These are phyloP conservation scores for Dictyostelium firmibasis DNA, from an alignment of 78 protist genomes.

Conservation along the genomic window DNA sequence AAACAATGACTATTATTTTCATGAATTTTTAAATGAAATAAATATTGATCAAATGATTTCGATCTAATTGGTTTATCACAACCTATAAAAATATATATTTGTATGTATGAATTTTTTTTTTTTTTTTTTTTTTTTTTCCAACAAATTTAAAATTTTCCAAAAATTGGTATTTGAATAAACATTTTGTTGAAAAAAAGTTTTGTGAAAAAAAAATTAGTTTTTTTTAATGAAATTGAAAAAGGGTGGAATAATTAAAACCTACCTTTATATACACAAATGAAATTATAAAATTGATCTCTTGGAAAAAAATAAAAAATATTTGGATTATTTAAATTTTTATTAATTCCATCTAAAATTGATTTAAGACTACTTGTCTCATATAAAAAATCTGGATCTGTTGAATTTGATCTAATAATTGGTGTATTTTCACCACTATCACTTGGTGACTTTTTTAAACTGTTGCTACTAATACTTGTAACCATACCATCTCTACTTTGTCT, in stretches of 20 bases:
- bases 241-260: neutral
- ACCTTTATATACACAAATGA: constrained; percentile 71
- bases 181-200: too few relatives aligned
- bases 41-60: constrained; percentile 35
- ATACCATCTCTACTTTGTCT: neutral
- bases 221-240: neutral
- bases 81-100: too few relatives aligned
- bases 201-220: neutral
- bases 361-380: neutral
- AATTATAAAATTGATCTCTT: constrained; percentile 62
- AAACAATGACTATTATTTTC: constrained; percentile 12
- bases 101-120: too few relatives aligned
- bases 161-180: too few relatives aligned
- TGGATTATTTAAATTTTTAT: constrained; percentile 2
- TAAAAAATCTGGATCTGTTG: constrained; percentile 4
- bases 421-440: constrained; percentile 6
- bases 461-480: neutral
- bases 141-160: too few relatives aligned
- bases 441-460: neutral
- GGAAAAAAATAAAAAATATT: constrained; percentile 40
- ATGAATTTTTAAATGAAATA: constrained; percentile 53
- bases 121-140: neutral
- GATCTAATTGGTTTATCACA: constrained; percentile 55
- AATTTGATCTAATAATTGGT: neutral
- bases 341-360: neutral